Evolutionary conservation across 495 filamentous ascomycete genomes (phyloP).

Genomic region (Penicillium parvum): DNA sequence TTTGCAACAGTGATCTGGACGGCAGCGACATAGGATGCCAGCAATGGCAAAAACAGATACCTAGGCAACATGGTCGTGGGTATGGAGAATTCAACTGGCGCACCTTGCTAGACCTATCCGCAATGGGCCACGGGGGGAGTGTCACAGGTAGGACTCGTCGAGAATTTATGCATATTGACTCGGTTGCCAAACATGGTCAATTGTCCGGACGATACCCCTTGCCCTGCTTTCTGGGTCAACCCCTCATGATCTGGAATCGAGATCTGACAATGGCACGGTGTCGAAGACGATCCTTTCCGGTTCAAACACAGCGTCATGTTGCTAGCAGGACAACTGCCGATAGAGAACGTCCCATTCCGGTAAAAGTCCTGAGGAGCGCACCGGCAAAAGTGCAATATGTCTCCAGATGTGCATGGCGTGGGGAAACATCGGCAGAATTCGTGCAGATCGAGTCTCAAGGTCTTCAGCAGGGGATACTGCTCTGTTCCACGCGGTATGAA

Average conservation of each 20-base stretch:
- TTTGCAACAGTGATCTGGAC: slow-evolving; percentile 39
- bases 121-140: not conserved
- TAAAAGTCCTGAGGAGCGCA: slow-evolving; percentile 23
- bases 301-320: not conserved
- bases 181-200: no score
- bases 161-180: slow-evolving; percentile 7
- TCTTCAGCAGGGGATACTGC: not conserved
- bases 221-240: not conserved
- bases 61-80: slow-evolving; percentile 18
- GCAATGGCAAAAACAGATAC: slow-evolving; percentile 24
- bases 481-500: no score
- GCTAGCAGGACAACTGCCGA: slow-evolving; percentile 3
- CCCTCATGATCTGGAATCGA: no score
- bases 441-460: not conserved
- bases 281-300: slow-evolving; percentile 6
- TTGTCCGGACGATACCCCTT: not conserved
- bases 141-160: not conserved
- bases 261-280: not conserved
- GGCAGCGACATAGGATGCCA: slow-evolving; percentile 26
- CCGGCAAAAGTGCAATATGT: not conserved
- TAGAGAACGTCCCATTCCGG: slow-evolving; percentile 8
- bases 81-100: slow-evolving; percentile 1
- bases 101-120: slow-evolving; percentile 4
- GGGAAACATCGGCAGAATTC: slow-evolving; percentile 15
- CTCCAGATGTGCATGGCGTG: not conserved